Conservation (phyloP, 2,329 filamentous ascomycete species). For the Colletotrichum theobromicola region DNA sequence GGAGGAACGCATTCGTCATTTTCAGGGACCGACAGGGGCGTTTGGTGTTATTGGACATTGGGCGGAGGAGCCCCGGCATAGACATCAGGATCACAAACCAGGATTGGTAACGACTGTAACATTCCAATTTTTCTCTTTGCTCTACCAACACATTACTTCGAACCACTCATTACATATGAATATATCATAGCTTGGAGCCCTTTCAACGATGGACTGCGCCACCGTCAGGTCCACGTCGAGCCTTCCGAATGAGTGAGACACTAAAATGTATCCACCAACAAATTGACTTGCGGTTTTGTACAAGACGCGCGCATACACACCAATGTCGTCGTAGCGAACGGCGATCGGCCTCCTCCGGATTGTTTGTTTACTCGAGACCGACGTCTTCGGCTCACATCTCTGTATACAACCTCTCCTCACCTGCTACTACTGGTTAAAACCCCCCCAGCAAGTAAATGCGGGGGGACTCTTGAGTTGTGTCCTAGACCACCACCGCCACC, state of each 20-base stretch:
- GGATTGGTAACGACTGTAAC: constrained; percentile 16
- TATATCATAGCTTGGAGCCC: constrained; percentile 11
- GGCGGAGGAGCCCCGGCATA: neutral
- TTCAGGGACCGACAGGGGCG: neutral
- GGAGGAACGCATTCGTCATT: neutral
- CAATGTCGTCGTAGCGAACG: neutral
- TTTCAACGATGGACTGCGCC: constrained; percentile 1
- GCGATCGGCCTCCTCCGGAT: neutral
- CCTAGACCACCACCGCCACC: neutral
- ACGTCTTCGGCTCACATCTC: neutral
- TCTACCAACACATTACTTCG: constrained; percentile 15
- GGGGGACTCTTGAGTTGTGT: neutral
- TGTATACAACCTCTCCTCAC: neutral
- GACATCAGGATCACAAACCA: neutral
- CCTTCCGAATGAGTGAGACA: constrained; percentile 17
- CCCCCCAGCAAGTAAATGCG: neutral
- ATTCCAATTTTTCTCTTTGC: constrained; percentile 13
- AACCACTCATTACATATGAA: constrained; percentile 17
- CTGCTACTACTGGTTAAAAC: neutral
- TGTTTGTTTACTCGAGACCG: neutral
- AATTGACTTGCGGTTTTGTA: constrained; percentile 3
- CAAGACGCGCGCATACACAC: neutral
- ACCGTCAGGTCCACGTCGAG: constrained; percentile 3
- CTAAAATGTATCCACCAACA: neutral
- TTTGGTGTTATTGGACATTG: neutral